Percentiles rank a stretch among this genome's conserved stretches.
Conservation (phyloP, 345 rosid genomes). For the Eucalyptus marginata region DNA sequence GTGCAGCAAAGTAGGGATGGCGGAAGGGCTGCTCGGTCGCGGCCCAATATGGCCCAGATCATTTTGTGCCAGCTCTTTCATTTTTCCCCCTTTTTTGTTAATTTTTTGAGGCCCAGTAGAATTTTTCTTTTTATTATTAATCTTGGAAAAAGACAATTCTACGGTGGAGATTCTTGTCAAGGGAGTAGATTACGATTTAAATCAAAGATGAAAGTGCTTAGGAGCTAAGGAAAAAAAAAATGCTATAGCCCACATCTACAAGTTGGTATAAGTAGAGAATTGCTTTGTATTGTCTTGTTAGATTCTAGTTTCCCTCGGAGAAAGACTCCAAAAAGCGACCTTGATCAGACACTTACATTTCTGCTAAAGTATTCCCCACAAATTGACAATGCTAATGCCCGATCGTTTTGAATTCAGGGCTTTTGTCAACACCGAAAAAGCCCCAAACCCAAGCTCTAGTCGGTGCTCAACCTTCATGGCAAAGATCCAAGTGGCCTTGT, state of each 20-base stretch:
- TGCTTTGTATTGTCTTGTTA: no score
- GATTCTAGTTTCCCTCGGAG: no score
- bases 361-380: neutral
- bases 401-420: neutral
- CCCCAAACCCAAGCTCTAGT: neutral
- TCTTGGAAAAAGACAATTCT: neutral
- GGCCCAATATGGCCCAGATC: neutral
- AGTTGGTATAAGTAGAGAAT: no score
- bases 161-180: neutral
- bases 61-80: neutral
- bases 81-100: neutral
- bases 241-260: no score
- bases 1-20: neutral
- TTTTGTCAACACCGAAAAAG: neutral
- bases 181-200: neutral
- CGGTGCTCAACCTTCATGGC: neutral
- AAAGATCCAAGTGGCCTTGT: no score
- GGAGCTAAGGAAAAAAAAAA: no score
- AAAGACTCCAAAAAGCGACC: no score
- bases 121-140: neutral
- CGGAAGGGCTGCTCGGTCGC: neutral
- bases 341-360: no score
- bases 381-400: neutral
- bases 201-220: no score
- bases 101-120: rapidly evolving